A percentile compares a stretch with the other conserved stretches of the same genome.
These are phyloP conservation scores for Chaetomium cochliodes DNA, from an alignment of 495 filamentous ascomycete genomes.

Conservation along the genomic window DNA sequence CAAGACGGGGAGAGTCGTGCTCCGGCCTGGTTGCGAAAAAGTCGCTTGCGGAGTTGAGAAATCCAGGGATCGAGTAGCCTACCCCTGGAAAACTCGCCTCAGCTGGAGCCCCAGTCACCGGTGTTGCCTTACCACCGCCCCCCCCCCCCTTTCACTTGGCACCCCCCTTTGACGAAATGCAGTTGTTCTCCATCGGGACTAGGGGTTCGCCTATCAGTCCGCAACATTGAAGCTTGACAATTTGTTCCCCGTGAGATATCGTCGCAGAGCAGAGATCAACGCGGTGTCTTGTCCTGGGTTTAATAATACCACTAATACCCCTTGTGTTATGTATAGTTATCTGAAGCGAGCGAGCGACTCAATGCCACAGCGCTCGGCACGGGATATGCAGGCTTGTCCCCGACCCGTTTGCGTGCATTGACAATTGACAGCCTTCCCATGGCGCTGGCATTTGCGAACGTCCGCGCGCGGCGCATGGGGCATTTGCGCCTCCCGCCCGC, in stretches of 20 bases:
- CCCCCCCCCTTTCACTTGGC: constrained; percentile 24
- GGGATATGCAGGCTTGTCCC: constrained; percentile 1
- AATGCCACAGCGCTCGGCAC: neutral
- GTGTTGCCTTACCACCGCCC: constrained; percentile 27
- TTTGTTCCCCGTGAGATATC: neutral
- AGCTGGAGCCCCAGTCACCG: constrained; percentile 28
- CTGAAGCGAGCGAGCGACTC: neutral
- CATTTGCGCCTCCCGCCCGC: constrained; percentile 30
- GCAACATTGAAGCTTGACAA: neutral
- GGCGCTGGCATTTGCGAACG: constrained; percentile 19
- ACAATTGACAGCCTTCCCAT: constrained; percentile 1
- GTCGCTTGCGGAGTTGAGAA: constrained; percentile 2
- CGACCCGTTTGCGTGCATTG: constrained; percentile 14
- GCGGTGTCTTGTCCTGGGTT: neutral
- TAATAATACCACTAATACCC: neutral
- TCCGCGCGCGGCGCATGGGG: constrained; percentile 23
- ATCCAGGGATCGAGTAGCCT: neutral
- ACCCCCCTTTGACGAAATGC: constrained; percentile 14
- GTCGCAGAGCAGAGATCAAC: neutral
- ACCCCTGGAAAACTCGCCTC: neutral
- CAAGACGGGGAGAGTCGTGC: neutral
- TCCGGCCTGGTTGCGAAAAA: neutral
- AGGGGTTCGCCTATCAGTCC: neutral
- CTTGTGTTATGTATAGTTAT: neutral
- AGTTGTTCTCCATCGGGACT: constrained; percentile 29